A percentile compares a stretch with the other conserved stretches of the same genome.
These are phyloP conservation scores for Beauveria rudraprayagi DNA, from an alignment of 2,329 filamentous ascomycete genomes.

Conservation along the genomic window DNA sequence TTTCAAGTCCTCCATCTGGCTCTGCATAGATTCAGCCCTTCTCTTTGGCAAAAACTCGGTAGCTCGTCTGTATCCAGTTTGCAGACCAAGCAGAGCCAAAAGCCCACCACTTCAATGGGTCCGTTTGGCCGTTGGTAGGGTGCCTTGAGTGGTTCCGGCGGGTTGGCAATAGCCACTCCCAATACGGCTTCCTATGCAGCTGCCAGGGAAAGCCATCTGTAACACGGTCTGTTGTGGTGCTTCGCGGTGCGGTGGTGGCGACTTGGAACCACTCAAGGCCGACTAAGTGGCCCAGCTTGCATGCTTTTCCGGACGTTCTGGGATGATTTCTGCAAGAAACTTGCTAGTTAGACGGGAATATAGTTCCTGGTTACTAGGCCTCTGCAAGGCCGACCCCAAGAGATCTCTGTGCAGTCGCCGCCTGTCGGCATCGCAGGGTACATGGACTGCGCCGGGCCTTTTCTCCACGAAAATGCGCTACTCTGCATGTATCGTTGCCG, in stretches of 20 bases:
- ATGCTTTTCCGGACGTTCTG: not conserved
- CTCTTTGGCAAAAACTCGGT: not conserved
- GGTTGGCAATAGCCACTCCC: slow-evolving; percentile 3
- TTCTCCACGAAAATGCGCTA: slow-evolving; percentile 2
- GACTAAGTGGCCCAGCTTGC: slow-evolving; percentile 2
- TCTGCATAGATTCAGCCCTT: not conserved
- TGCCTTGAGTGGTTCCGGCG: not conserved
- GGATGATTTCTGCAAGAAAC: slow-evolving; percentile 11
- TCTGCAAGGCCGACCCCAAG: slow-evolving; percentile 5
- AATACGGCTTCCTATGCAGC: not conserved
- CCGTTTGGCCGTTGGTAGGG: slow-evolving; percentile 1
- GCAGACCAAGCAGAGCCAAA: not conserved
- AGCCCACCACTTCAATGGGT: slow-evolving; percentile 13
- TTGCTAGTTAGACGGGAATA: not conserved
- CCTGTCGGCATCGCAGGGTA: slow-evolving; percentile 7
- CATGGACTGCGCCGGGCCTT: not conserved
- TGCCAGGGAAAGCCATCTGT: not conserved
- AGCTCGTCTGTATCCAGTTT: not conserved
- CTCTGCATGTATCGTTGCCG: slow-evolving; percentile 6
- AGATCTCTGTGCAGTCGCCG: slow-evolving; percentile 9
- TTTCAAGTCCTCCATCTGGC: not conserved
- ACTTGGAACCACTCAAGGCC: not conserved
- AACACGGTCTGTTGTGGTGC: slow-evolving; percentile 1
- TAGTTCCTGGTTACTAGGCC: slow-evolving; percentile 5
- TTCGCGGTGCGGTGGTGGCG: not conserved